A percentile compares a stretch with the other conserved stretches of the same genome.
Conservation (phyloP, 2,329 filamentous ascomycete genomes). For the Fusarium torulosum region DNA sequence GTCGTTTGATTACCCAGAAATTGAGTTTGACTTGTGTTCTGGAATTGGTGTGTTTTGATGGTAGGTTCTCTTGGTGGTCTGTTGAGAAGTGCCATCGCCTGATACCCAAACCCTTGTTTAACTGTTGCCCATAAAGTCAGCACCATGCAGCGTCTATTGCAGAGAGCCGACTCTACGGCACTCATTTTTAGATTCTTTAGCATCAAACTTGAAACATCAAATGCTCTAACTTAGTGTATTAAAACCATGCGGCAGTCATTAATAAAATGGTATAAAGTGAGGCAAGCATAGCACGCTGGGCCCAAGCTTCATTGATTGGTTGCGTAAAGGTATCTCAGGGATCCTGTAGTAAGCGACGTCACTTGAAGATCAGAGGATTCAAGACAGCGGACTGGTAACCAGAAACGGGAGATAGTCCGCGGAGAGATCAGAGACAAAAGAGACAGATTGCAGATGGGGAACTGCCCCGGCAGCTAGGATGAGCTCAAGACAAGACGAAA, state of each 20-base stretch:
- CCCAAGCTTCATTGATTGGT: slow-evolving; percentile 29
- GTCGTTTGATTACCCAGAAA: slow-evolving; percentile 20
- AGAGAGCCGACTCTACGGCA: neutral
- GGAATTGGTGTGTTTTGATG: slow-evolving; percentile 37
- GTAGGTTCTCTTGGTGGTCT: slow-evolving; percentile 32
- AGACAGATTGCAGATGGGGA: slow-evolving; percentile 44
- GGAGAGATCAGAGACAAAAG: slow-evolving; percentile 43
- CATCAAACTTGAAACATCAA: slow-evolving; percentile 17
- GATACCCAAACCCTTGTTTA: slow-evolving; percentile 25
- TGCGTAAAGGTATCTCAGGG: slow-evolving; percentile 7
- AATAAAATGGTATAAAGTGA: slow-evolving; percentile 30
- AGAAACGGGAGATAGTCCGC: slow-evolving; percentile 23
- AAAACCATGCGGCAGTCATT: slow-evolving; percentile 28
- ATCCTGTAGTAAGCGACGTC: slow-evolving; percentile 38
- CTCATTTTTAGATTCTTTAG: neutral
- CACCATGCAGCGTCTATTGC: neutral
- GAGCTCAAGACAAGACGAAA: slow-evolving; percentile 40
- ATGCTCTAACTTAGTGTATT: slow-evolving; percentile 11
- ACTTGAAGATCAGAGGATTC: slow-evolving; percentile 27
- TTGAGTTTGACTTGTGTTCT: slow-evolving; percentile 42
- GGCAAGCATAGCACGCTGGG: slow-evolving; percentile 27
- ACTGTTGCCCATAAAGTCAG: slow-evolving; percentile 25
- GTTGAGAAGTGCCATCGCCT: slow-evolving; percentile 35
- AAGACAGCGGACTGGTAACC: slow-evolving; percentile 32
- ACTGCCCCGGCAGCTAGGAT: slow-evolving; percentile 44